Percentiles rank a stretch among this genome's conserved stretches.
Conservation (phyloP, 2,329 filamentous ascomycete genomes). For the Oidium heveae region DNA sequence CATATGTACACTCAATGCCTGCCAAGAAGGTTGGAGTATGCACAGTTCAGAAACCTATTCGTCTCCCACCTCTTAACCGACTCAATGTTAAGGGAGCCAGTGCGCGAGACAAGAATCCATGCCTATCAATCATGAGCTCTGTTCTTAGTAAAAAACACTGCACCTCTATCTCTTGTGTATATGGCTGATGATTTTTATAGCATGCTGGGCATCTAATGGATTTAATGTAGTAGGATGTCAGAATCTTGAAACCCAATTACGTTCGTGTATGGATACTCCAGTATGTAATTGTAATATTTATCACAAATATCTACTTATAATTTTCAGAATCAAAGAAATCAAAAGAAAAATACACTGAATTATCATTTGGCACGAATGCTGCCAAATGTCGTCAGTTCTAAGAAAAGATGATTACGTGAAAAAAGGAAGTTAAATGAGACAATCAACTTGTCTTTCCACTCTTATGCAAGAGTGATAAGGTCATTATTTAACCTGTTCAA, state of each 20-base stretch:
- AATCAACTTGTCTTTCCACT: no score
- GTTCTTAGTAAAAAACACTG: conserved; percentile 30
- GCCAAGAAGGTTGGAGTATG: conserved; percentile 10
- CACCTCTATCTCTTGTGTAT: not conserved
- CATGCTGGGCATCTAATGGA: conserved; percentile 64
- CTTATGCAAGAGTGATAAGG: no score
- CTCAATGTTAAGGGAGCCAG: conserved; percentile 40
- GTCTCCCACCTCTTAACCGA: conserved; percentile 31
- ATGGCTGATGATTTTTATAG: conserved; percentile 18
- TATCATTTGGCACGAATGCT: conserved; percentile 66
- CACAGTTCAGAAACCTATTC: conserved; percentile 13
- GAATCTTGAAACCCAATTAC: conserved; percentile 31
- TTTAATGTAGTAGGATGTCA: conserved; percentile 35
- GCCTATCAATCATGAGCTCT: conserved; percentile 37
- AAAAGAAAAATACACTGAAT: conserved; percentile 63
- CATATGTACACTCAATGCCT: conserved; percentile 8
- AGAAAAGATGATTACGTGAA: conserved; percentile 26
- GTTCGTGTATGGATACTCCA: conserved; percentile 58
- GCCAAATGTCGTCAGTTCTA: conserved; percentile 42
- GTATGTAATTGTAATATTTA: conserved; percentile 20
- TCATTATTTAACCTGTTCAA: no score
- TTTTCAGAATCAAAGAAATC: conserved; percentile 24
- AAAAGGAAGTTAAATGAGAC: no score
- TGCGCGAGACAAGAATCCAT: conserved; percentile 34
- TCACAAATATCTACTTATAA: not conserved